Evolutionary conservation across 2,329 filamentous ascomycete species (phyloP), one percentile per base, ranked within the genome.

Genomic region (Phyllosticta ampelicida): DNA sequence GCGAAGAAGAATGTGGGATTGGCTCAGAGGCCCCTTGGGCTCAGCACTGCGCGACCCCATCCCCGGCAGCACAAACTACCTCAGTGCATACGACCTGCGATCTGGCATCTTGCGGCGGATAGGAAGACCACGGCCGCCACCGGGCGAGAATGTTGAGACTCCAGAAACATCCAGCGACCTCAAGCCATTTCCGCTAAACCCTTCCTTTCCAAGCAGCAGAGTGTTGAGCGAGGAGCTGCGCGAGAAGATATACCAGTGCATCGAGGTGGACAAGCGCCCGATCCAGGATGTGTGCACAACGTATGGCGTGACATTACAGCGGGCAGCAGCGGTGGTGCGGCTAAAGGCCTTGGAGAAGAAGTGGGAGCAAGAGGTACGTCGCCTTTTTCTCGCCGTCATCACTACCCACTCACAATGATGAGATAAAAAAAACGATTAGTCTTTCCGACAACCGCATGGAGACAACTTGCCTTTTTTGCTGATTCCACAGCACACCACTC

Each of bases 361-460:
- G 63, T 90, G 86, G 89, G 71, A 80, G 62, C 71, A 77, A 65
- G 79, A 91, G 78, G 91, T 96, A 80, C 80, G 89, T 18, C 19
- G 48, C 20, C 30, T 52, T 13, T 54, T 48, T 48, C 58, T 10
- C 16, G 4, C 23, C 30, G 11, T 19, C 44, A 19, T 21, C 29
- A 21, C 30, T 16, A 23, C 49, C 53, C 29, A 58, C 68, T 65
- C 63, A 62, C 63, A 62, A 78, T 86, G 85, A 87, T 87, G 85
- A 89, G 81, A 77, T 81, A 83, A 85, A 84, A 85, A 84, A 82
- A 87, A 78, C 92, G 92, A 96, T 97, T 96, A 96, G 92, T 97
- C 92, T 96, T 95, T 80, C 96, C 96, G 91, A 97, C 91, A 85
- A 74, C 77, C 72, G 2, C 79, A 85, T 94, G 89, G 89, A 96